Evolutionary conservation across 495 filamentous ascomycete species (phyloP).

Genomic region (Hyaloscypha hepaticicola): DNA sequence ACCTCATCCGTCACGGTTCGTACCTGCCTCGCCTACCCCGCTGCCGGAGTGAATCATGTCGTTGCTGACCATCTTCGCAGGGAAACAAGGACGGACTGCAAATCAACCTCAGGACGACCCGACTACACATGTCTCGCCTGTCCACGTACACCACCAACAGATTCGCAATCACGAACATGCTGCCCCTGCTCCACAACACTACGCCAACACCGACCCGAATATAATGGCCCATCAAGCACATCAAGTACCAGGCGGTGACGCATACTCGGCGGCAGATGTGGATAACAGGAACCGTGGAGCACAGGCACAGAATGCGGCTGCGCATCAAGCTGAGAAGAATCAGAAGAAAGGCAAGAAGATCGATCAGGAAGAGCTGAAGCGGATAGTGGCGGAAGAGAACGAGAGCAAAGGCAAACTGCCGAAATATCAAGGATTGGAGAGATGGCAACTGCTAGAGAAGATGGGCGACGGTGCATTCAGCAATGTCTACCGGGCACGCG

Average conservation of each 20-base stretch:
- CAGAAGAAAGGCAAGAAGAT: slow-evolving; percentile 46
- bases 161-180: slow-evolving; percentile 48
- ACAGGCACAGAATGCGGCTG: slow-evolving; percentile 58
- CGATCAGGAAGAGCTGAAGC: slow-evolving; percentile 69
- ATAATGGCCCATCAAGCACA: slow-evolving; percentile 49
- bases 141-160: slow-evolving; percentile 61
- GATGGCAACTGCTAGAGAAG: slow-evolving; percentile 90
- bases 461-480: slow-evolving; percentile 99
- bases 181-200: slow-evolving; percentile 49
- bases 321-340: slow-evolving; percentile 51
- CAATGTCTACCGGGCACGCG: slow-evolving; percentile 90
- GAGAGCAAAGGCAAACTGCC: slow-evolving; percentile 82
- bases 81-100: slow-evolving; percentile 80
- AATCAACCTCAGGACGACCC: slow-evolving; percentile 54
- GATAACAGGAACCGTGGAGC: slow-evolving; percentile 60
- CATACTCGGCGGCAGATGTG: slow-evolving; percentile 55
- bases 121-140: slow-evolving; percentile 64
- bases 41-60: slow-evolving; percentile 2
- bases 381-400: slow-evolving; percentile 88
- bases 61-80: slow-evolving; percentile 34
- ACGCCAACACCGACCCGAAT: slow-evolving; percentile 52
- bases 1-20: slow-evolving; percentile 92
- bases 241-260: slow-evolving; percentile 44
- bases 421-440: slow-evolving; percentile 85
- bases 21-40: slow-evolving; percentile 12